Evolutionary conservation across 1,139 yeast genomes (phyloP).

Genomic region (Pichia sp.): DNA sequence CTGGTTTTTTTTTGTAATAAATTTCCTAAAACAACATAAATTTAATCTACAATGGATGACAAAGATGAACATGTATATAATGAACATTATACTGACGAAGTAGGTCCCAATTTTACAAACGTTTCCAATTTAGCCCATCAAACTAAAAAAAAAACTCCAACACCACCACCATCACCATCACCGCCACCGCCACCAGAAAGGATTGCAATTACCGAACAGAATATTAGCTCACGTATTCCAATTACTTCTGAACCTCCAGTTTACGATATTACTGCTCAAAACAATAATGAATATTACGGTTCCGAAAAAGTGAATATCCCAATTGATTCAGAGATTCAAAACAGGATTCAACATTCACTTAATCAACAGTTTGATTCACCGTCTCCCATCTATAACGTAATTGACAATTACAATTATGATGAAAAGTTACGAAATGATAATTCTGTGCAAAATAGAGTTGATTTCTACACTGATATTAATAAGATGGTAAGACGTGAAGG

Average conservation of each 20-base stretch:
- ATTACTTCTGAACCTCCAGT: slow-evolving; percentile 1
- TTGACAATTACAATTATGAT: no score
- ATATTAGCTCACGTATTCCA: no score
- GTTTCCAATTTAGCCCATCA: slow-evolving; percentile 7
- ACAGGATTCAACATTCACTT: slow-evolving; percentile 1
- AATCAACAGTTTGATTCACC: not conserved
- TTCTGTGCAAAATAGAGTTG: slow-evolving; percentile 2
- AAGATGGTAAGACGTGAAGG: slow-evolving; percentile 17
- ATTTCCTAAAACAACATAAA: no score
- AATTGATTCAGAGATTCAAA: slow-evolving; percentile 6
- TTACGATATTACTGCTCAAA: no score
- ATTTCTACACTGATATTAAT: slow-evolving; percentile 29
- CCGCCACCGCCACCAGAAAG: not conserved
- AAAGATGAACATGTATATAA: not conserved
- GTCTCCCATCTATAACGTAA: no score
- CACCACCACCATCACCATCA: slow-evolving; percentile 9
- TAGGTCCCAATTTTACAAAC: not conserved
- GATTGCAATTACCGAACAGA: no score
- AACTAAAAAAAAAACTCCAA: slow-evolving; percentile 5
- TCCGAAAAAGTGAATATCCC: not conserved
- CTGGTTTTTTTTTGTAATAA: not conserved
- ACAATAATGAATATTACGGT: no score
- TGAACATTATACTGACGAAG: not conserved
- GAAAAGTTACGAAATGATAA: not conserved
- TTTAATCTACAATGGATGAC: not conserved